These are phyloP conservation scores for Xerocomus potaroensis DNA, from an alignment of 768 basidiomycete genomes.

Conservation along the genomic window DNA sequence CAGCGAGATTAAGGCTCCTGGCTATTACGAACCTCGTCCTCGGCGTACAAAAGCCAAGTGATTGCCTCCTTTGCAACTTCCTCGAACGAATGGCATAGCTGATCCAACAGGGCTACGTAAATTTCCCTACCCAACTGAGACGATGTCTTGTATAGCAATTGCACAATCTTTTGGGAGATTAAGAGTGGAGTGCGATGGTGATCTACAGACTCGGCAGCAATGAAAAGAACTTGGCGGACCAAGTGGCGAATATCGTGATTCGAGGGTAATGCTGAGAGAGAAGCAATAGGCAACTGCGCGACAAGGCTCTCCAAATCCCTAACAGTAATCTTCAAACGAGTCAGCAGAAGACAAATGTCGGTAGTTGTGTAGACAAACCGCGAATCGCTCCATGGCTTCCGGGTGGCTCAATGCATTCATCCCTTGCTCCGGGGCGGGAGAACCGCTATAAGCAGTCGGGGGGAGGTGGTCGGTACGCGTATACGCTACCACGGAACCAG, in stretches of 20 bases:
- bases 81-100: slow-evolving; percentile 83
- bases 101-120: slow-evolving; percentile 84
- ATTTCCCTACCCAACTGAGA: slow-evolving; percentile 88
- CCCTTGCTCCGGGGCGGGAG: slow-evolving; percentile 58
- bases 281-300: slow-evolving; percentile 65
- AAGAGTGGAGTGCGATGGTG: slow-evolving; percentile 82
- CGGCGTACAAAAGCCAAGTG: slow-evolving; percentile 93
- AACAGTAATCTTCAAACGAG: slow-evolving; percentile 17
- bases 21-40: slow-evolving; percentile 73
- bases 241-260: slow-evolving; percentile 86
- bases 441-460: slow-evolving; percentile 49
- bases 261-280: slow-evolving; percentile 65
- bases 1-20: not conserved
- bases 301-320: slow-evolving; percentile 80
- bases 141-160: slow-evolving; percentile 86
- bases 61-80: slow-evolving; percentile 96
- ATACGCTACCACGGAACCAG: slow-evolving; percentile 69
- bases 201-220: slow-evolving; percentile 77
- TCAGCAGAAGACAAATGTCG: slow-evolving; percentile 3
- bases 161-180: slow-evolving; percentile 97
- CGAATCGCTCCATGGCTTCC: slow-evolving; percentile 88
- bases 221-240: slow-evolving; percentile 74
- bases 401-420: slow-evolving; percentile 56
- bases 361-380: slow-evolving; percentile 40
- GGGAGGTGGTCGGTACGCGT: slow-evolving; percentile 42